These are phyloP conservation scores for Volvariella volvacea DNA, from an alignment of 1,284 basidiomycete species.

Conservation along the genomic window DNA sequence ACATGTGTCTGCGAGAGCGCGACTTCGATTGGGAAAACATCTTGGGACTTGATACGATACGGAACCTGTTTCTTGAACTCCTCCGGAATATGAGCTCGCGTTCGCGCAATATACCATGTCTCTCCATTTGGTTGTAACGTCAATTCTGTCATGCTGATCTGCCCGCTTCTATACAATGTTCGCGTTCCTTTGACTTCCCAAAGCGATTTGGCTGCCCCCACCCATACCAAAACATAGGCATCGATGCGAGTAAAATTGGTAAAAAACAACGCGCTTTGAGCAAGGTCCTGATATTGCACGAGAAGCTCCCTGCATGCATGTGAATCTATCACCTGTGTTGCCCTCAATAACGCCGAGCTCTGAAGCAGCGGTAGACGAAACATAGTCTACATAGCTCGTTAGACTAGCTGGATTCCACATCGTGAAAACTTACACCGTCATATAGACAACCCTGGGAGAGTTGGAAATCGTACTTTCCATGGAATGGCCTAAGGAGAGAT, in stretches of 20 bases:
- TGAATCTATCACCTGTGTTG: not conserved
- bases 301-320: conserved; percentile 6
- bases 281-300: conserved; percentile 16
- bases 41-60: not conserved
- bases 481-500: conserved; percentile 30
- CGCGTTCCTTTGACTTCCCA: not conserved
- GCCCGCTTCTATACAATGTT: too few relatives aligned
- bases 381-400: conserved; percentile 29
- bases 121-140: not conserved
- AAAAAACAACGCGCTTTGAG: conserved; percentile 24
- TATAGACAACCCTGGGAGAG: not conserved
- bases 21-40: not conserved
- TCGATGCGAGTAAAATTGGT: conserved; percentile 13
- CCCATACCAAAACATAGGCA: too few relatives aligned
- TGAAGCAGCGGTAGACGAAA: conserved; percentile 36
- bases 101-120: not conserved
- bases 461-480: conserved; percentile 32
- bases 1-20: not conserved
- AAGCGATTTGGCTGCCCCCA: not conserved
- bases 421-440: not conserved
- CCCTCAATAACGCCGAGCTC: conserved; percentile 6
- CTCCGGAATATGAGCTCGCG: not conserved
- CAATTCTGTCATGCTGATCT: not conserved
- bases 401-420: not conserved
- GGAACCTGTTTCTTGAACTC: not conserved